These are phyloP conservation scores for Globisporangium echinulatum DNA, from an alignment of 352 stramenopile genomes.

Conservation along the genomic window DNA sequence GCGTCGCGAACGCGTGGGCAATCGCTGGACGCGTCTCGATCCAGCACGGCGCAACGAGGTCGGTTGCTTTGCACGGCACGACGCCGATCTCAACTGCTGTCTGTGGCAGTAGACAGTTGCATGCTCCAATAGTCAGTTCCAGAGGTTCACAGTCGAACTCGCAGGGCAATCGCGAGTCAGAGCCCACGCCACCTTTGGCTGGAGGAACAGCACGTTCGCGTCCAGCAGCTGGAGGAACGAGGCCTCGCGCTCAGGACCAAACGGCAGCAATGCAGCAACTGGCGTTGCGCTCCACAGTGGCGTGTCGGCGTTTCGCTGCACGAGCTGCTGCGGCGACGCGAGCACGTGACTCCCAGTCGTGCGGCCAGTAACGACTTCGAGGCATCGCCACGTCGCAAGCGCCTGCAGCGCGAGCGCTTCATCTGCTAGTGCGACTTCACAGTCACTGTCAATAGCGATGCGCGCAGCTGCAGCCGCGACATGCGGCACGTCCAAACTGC, in stretches of 20 bases:
- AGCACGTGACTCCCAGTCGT: constrained; percentile 22
- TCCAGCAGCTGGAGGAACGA: constrained; percentile 69
- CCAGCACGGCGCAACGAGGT: constrained; percentile 57
- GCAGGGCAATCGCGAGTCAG: too few relatives aligned
- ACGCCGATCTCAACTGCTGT: constrained; percentile 66
- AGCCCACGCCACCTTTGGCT: constrained; percentile 40
- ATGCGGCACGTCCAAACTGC: constrained; percentile 18
- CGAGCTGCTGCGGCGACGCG: constrained; percentile 35
- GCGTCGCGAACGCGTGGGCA: constrained; percentile 54
- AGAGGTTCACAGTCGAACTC: too few relatives aligned
- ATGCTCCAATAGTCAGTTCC: too few relatives aligned
- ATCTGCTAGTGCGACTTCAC: background rate
- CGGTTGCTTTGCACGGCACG: constrained; percentile 41
- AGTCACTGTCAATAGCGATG: background rate
- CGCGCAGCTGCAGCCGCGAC: background rate
- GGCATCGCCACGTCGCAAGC: constrained; percentile 61
- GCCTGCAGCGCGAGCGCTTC: constrained; percentile 33
- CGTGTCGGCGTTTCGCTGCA: constrained; percentile 26
- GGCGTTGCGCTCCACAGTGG: constrained; percentile 42
- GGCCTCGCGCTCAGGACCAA: constrained; percentile 44
- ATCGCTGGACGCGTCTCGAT: constrained; percentile 51
- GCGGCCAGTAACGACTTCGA: constrained; percentile 43
- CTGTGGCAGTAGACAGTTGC: constrained; percentile 11
- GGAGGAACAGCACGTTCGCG: constrained; percentile 37
- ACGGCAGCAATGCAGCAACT: constrained; percentile 54